Evolutionary conservation across 1,284 basidiomycete genomes (phyloP), one percentile per base, ranked within the genome.

Genomic region (Moesziomyces globuligerus): DNA sequence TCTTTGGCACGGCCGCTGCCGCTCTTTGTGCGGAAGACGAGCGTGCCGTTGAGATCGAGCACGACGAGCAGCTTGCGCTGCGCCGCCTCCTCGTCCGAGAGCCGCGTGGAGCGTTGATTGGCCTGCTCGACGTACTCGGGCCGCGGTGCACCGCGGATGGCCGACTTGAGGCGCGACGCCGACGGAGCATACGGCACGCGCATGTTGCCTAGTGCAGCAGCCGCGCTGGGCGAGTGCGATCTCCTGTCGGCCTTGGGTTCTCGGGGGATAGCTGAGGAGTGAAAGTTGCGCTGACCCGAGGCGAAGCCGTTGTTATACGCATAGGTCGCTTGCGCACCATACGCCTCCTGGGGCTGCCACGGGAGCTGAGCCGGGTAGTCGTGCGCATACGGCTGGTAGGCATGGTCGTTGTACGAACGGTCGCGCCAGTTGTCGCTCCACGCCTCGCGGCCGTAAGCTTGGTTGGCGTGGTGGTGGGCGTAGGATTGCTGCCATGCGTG

Each of bases 41-140:
- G 87, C 0, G 90, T 90, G 5, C 91, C 91, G 75, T 93, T 93
- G 42, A 93, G 85, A 79, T 93, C 92, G 8, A 93, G 86, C 3
- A 93, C 86, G 46, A 93, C 85, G 1, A 93, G 87, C 80, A 61
- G 47, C 44, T 71, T 60, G 2, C 62, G 38, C 3, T 48, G 41
- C 3, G 15, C 20, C 15, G 43, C 57, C 9, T 61, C 61, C 2
- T 57, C 8, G 11, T 71, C 57, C 29, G 18, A 40, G 13, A 66
- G 44, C 34, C 29, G 23, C n/a, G 28, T 17, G 21, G 50, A 48
- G 1, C 42, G 10, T 18, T 53, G 20, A 15, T 38, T 36, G 6
- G 68, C 68, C 28, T 50, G 49, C 17, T 54, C 37, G 17, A 66
- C 21, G 36, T 71, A 71, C 17, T 20, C 18, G 13, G 36, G 41